Evolutionary conservation across 2,329 filamentous ascomycete species (phyloP).

Genomic region (Grosmannia penicillata): DNA sequence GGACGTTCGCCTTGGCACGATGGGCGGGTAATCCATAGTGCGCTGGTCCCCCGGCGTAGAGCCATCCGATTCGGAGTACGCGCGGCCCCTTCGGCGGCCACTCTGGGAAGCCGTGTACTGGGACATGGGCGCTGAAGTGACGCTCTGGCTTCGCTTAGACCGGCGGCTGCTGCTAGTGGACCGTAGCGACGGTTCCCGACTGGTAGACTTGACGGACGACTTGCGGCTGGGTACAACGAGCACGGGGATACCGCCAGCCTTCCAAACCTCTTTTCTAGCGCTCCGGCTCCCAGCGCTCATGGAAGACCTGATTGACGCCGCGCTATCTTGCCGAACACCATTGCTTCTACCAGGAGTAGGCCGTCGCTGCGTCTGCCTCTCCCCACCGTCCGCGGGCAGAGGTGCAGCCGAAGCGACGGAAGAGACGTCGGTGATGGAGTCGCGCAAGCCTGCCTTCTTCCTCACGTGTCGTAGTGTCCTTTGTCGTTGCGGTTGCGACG

Average conservation of each 20-base stretch:
- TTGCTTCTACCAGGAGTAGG: constrained; percentile 16
- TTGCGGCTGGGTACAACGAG: constrained; percentile 44
- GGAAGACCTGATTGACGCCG: constrained; percentile 30
- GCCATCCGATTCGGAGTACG: constrained; percentile 32
- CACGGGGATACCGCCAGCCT: constrained; percentile 45
- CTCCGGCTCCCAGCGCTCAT: constrained; percentile 37
- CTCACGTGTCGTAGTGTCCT: constrained; percentile 47
- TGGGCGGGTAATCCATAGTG: constrained; percentile 46
- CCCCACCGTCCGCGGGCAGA: constrained; percentile 20
- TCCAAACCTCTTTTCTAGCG: constrained; percentile 43
- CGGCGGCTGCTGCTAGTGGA: constrained; percentile 48
- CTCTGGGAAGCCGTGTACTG: constrained; percentile 20
- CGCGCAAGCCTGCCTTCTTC: constrained; percentile 36
- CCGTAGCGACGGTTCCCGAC: constrained; percentile 37
- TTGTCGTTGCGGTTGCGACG: constrained; percentile 27
- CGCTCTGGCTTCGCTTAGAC: constrained; percentile 37
- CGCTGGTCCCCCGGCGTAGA: constrained; percentile 29
- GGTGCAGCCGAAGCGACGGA: constrained; percentile 26
- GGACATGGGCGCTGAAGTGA: constrained; percentile 30
- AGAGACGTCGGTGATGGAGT: constrained; percentile 27
- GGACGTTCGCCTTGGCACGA: constrained; percentile 40
- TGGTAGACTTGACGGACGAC: constrained; percentile 35
- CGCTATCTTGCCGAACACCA: constrained; percentile 27
- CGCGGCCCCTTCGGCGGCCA: constrained; percentile 16
- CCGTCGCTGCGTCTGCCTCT: constrained; percentile 11